Percentiles rank a stretch among this genome's conserved stretches.
phyloP scores from a whole-genome alignment of 75 land plant species.

The Cupressus sempervirens region DNA sequence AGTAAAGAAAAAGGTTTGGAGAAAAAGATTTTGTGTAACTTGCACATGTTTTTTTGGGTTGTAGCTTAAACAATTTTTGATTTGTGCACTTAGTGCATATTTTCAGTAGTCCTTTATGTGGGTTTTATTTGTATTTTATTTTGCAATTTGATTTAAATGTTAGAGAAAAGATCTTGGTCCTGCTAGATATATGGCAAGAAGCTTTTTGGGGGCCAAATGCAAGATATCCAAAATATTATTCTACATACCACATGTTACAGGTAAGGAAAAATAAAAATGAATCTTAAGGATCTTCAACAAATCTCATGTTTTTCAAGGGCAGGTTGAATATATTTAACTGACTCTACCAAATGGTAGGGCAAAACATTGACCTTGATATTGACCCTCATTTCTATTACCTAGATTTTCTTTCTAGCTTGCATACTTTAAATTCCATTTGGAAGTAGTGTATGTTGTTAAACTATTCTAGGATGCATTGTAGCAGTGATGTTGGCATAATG shows the following conservation, averaged over 20 bases:
- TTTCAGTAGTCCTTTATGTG: neutral
- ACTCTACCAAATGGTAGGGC: neutral
- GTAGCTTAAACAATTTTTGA: neutral
- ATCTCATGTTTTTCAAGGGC: neutral
- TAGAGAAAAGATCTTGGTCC: constrained; percentile 71
- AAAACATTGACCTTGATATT: neutral
- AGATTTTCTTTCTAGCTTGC: neutral
- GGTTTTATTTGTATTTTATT: constrained; percentile 1
- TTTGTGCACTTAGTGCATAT: neutral
- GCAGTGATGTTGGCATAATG: neutral
- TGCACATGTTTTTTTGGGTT: neutral
- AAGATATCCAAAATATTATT: constrained; percentile 71
- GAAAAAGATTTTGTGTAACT: neutral
- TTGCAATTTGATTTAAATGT: constrained; percentile 87
- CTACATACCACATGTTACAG: constrained; percentile 71
- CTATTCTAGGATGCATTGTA: neutral
- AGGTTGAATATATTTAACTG: neutral
- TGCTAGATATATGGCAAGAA: constrained; percentile 91
- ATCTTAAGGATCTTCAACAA: neutral
- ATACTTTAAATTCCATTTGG: neutral
- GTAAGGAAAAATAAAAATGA: constrained; percentile 26
- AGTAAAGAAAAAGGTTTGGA: constrained; percentile 36
- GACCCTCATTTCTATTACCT: neutral
- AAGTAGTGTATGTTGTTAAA: neutral
- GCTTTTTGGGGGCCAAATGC: constrained; percentile 82